A percentile compares a stretch with the other conserved stretches of the same genome.
phyloP scores from a whole-genome alignment of 139 green algal genomes.

The Mesotaenium endlicherianum region DNA sequence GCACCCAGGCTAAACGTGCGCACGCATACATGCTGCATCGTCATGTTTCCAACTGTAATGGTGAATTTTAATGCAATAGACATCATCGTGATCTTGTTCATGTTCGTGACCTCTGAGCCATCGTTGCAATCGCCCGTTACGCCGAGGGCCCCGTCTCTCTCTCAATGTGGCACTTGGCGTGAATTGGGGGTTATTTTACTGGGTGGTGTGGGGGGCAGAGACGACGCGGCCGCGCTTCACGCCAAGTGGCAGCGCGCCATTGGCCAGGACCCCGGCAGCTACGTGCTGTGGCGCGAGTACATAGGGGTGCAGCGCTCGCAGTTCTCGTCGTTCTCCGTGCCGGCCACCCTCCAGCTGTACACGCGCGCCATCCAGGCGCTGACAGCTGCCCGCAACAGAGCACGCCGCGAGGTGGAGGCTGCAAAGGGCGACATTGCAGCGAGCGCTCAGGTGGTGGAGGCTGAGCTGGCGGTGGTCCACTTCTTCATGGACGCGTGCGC shows the following conservation, averaged over 20 bases:
- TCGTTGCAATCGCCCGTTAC: not conserved
- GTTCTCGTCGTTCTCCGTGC: constrained; percentile 59
- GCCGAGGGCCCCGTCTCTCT: not conserved
- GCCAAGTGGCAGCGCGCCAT: constrained; percentile 51
- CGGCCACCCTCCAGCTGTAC: constrained; percentile 28
- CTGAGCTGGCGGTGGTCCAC: constrained; percentile 24
- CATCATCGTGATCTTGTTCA: not conserved
- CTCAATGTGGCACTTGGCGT: no score
- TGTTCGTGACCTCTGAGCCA: not conserved
- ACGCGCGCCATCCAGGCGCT: constrained; percentile 40
- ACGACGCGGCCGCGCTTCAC: constrained; percentile 25
- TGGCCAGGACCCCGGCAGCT: constrained; percentile 49
- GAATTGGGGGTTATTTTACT: no score
- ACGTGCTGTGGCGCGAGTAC: constrained; percentile 67
- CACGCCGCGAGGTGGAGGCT: not conserved
- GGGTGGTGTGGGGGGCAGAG: no score
- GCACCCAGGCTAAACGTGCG: no score
- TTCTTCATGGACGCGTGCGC: constrained; percentile 27
- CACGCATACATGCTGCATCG: no score
- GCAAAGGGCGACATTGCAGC: not conserved
- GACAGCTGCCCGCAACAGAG: constrained; percentile 4
- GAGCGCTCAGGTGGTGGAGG: constrained; percentile 9
- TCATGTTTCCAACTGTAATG: no score
- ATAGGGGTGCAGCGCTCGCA: constrained; percentile 47
- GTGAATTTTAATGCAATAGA: not conserved